Evolutionary conservation across 2,329 filamentous ascomycete species (phyloP).

Genomic region (Mollisia scopiformis): DNA sequence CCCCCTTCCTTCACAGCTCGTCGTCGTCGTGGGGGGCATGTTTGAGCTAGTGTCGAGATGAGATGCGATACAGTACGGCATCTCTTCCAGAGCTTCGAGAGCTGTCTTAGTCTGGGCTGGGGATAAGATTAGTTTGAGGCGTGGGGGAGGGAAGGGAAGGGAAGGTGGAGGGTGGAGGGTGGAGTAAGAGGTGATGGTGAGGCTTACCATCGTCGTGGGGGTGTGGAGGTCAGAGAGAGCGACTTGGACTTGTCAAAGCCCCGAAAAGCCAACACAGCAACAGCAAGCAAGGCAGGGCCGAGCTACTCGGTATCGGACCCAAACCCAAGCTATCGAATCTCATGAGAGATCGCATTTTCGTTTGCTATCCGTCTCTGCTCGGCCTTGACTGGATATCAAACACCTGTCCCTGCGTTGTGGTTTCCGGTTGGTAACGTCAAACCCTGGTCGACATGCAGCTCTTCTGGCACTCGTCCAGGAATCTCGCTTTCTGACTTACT

Average conservation of each 20-base stretch:
- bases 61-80: not conserved
- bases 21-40: not conserved
- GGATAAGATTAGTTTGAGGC: not conserved
- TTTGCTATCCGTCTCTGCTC: not conserved
- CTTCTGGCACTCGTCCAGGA: not conserved
- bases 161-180: not conserved
- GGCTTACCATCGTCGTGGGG: not conserved
- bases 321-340: not conserved
- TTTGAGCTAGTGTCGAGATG: not conserved
- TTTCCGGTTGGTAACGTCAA: not conserved
- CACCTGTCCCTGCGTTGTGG: not conserved
- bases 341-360: not conserved
- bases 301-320: not conserved
- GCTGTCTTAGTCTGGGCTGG: not conserved
- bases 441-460: not conserved
- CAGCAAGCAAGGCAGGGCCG: not conserved
- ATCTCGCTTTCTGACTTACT: too few relatives aligned
- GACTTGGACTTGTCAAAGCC: not conserved
- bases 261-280: not conserved
- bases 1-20: too few relatives aligned
- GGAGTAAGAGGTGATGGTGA: not conserved
- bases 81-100: not conserved
- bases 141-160: not conserved
- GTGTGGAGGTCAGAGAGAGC: constrained; percentile 2
- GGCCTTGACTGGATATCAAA: not conserved